phyloP scores from a whole-genome alignment of 495 filamentous ascomycete genomes.

The Tetracladium marchalianum region DNA sequence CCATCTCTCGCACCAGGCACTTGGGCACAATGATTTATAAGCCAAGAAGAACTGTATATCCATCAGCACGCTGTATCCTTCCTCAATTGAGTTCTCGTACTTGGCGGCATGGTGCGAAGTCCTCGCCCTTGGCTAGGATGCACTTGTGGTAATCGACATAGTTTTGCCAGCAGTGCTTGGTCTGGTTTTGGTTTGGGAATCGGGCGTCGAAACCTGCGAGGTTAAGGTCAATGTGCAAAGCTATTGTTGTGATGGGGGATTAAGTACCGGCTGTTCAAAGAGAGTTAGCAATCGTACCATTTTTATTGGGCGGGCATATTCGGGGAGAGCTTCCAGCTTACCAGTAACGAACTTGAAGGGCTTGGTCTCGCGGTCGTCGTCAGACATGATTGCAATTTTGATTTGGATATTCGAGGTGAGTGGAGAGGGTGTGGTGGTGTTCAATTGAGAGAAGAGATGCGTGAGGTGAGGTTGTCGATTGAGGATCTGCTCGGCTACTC shows the following conservation, averaged over 20 bases:
- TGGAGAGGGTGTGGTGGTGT: conserved; percentile 2
- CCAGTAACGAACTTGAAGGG: conserved; percentile 99
- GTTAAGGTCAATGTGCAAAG: conserved; percentile 16
- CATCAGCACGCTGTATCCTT: conserved; percentile 5
- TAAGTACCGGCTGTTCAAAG: conserved; percentile 15
- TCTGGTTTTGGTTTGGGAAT: conserved; percentile 97
- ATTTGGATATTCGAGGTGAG: conserved; percentile 8
- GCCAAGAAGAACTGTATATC: conserved; percentile 75
- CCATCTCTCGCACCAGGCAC: conserved; percentile 90
- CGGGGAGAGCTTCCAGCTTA: conserved; percentile 37
- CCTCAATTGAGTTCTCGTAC: conserved; percentile 37
- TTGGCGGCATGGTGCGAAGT: conserved; percentile 96
- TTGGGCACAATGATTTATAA: conserved; percentile 94
- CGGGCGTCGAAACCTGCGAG: conserved; percentile 89
- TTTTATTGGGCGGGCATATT: not conserved
- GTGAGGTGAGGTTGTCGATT: conserved; percentile 10
- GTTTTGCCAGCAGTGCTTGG: conserved; percentile 93
- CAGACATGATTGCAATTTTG: conserved; percentile 56
- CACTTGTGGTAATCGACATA: conserved; percentile 99
- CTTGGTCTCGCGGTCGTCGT: conserved; percentile 89
- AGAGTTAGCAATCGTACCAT: conserved; percentile 38
- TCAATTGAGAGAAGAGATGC: conserved; percentile 13
- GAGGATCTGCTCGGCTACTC: conserved; percentile 10
- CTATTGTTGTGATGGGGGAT: not conserved
- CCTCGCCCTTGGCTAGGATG: conserved; percentile 95